phyloP scores from a whole-genome alignment of 768 basidiomycete genomes.

The Botryobasidium botryosum region DNA sequence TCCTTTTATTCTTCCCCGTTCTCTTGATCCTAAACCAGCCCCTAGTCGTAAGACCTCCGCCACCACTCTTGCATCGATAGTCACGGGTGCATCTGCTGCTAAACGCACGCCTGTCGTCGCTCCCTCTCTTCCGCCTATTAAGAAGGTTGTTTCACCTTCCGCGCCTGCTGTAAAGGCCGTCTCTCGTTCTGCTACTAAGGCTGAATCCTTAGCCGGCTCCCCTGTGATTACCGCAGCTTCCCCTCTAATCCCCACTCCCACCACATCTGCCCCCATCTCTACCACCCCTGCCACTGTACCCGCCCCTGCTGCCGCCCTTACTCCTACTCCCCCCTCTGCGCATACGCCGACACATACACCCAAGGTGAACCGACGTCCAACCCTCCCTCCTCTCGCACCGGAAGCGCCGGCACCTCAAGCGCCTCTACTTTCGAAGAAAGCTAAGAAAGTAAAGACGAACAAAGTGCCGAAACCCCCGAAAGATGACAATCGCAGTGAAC shows the following conservation, averaged over 20 bases:
- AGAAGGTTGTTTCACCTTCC: no score
- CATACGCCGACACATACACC: neutral
- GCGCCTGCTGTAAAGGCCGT: no score
- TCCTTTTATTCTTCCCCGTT: slow-evolving; percentile 8
- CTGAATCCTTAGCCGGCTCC: neutral
- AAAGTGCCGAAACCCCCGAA: slow-evolving; percentile 18
- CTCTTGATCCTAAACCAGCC: slow-evolving; percentile 6
- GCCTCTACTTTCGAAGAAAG: slow-evolving; percentile 12
- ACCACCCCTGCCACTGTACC: neutral
- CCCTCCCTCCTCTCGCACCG: neutral
- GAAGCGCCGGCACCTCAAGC: slow-evolving; percentile 6
- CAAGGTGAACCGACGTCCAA: neutral
- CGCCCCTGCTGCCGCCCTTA: neutral
- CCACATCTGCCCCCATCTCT: neutral
- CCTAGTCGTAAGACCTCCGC: neutral
- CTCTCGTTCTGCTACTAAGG: no score
- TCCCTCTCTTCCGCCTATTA: neutral
- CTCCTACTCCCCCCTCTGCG: no score
- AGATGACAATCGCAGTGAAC: no score
- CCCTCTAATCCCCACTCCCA: neutral
- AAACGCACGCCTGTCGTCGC: neutral
- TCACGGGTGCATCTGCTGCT: no score
- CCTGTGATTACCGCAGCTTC: neutral
- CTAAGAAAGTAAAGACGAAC: slow-evolving; percentile 15
- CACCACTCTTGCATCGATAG: neutral